Conservation (phyloP, 2,329 filamentous ascomycete genomes). For the Xylaria sp. region DNA sequence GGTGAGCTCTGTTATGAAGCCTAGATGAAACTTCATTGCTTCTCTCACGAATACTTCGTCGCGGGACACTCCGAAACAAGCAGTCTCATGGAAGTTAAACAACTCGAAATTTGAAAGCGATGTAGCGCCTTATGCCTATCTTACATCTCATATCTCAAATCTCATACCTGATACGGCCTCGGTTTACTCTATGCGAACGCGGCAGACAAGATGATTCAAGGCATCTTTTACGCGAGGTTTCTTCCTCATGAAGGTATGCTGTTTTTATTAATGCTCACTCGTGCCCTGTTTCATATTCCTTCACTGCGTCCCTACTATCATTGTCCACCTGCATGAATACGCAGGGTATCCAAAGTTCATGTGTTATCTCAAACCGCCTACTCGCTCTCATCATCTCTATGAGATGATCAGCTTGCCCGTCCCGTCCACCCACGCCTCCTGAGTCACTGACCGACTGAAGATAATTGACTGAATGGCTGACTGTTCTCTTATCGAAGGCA, state of each 20-base stretch:
- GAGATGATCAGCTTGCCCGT: not conserved
- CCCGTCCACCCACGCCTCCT: not conserved
- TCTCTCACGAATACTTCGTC: not conserved
- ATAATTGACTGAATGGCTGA: not conserved
- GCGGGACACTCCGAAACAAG: not conserved
- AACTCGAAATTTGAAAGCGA: slow-evolving; percentile 9
- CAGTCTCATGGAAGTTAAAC: not conserved
- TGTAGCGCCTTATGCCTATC: slow-evolving; percentile 15
- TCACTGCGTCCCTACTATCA: not conserved
- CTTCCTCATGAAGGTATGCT: slow-evolving; percentile 69
- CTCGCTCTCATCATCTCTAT: not conserved
- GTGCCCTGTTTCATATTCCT: not conserved
- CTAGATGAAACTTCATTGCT: not conserved
- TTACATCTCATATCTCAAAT: too few species aligned
- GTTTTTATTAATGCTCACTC: not conserved
- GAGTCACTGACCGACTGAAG: not conserved
- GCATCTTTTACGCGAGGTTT: slow-evolving; percentile 77
- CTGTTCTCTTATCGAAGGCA: slow-evolving; percentile 53
- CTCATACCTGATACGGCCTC: not conserved
- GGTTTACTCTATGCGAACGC: not conserved
- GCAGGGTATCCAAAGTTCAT: not conserved
- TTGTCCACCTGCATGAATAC: not conserved
- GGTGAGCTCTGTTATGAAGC: not conserved
- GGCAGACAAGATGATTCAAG: slow-evolving; percentile 68
- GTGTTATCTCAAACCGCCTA: not conserved